Conservation (phyloP, 2,329 filamentous ascomycete species). For the Ceratocystis diversiconidia region DNA sequence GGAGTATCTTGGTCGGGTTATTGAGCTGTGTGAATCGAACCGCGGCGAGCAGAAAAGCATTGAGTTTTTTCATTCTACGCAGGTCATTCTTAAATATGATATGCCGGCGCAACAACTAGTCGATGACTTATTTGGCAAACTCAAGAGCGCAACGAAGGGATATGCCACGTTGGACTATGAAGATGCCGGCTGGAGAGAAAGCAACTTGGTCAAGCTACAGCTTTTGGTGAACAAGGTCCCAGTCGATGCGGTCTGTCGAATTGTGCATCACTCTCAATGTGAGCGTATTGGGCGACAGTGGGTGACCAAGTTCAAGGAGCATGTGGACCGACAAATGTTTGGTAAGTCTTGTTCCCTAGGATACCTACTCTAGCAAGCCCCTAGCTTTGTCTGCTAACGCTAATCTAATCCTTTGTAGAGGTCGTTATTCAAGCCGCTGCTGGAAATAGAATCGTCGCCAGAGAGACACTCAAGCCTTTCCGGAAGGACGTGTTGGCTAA, state of each 20-base stretch:
- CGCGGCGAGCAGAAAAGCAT: conserved; percentile 77
- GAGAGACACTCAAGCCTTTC: conserved; percentile 93
- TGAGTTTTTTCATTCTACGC: conserved; percentile 79
- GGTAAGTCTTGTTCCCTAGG: conserved; percentile 25
- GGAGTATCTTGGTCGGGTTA: conserved; percentile 85
- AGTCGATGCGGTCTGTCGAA: conserved; percentile 85
- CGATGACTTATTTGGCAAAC: conserved; percentile 91
- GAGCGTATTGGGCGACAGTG: conserved; percentile 70
- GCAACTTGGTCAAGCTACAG: conserved; percentile 75
- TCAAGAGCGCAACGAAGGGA: conserved; percentile 86
- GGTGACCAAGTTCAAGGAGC: conserved; percentile 93
- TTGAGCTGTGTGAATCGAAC: conserved; percentile 84
- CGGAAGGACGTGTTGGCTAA: conserved; percentile 90
- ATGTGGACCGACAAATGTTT: conserved; percentile 93
- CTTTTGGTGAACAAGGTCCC: conserved; percentile 84
- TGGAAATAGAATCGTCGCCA: conserved; percentile 67
- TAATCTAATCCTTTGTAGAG: conserved; percentile 34
- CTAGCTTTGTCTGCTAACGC: conserved; percentile 5
- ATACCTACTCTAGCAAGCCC: background rate
- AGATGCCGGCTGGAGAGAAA: conserved; percentile 73
- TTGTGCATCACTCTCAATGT: conserved; percentile 71
- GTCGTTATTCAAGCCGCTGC: conserved; percentile 85
- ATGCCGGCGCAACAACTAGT: conserved; percentile 80
- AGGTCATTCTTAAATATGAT: conserved; percentile 90
- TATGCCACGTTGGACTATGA: conserved; percentile 96